A percentile compares a stretch with the other conserved stretches of the same genome.
These are phyloP conservation scores for Trametes elegans DNA, from an alignment of 768 basidiomycete species.

Conservation along the genomic window DNA sequence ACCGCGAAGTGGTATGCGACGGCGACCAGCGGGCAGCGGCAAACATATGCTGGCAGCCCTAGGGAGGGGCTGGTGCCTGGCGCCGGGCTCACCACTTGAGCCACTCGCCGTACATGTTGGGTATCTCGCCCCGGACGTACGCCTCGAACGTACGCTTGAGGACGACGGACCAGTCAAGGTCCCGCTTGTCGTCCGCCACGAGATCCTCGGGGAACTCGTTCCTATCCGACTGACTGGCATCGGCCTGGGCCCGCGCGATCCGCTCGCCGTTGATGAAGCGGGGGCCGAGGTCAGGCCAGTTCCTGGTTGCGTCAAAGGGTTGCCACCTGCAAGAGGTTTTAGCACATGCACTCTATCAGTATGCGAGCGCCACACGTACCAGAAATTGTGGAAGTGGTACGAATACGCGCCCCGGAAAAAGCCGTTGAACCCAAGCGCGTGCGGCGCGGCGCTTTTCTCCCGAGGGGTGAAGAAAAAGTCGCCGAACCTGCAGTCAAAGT, in stretches of 20 bases:
- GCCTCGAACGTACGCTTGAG: conserved; percentile 94
- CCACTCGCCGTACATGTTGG: conserved; percentile 95
- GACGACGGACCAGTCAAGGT: conserved; percentile 90
- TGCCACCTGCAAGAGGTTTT: conserved; percentile 69
- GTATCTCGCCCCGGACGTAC: conserved; percentile 85
- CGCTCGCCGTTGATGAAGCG: conserved; percentile 77
- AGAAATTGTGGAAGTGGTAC: conserved; percentile 95
- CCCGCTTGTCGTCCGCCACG: conserved; percentile 67
- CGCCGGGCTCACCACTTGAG: conserved; percentile 40
- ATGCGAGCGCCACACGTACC: conserved; percentile 45
- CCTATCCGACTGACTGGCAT: conserved; percentile 26
- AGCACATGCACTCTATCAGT: background rate
- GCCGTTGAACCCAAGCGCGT: conserved; percentile 87
- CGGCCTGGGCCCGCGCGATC: conserved; percentile 49
- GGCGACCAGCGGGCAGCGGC: background rate
- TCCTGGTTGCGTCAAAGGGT: conserved; percentile 89
- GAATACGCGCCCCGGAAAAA: conserved; percentile 96
- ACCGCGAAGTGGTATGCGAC: conserved; percentile 6
- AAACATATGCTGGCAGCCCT: background rate
- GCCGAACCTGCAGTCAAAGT: conserved; percentile 55
- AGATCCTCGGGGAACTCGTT: conserved; percentile 39
- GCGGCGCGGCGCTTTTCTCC: conserved; percentile 73
- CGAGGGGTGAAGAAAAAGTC: conserved; percentile 86
- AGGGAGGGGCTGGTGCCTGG: background rate
- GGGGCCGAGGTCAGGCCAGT: conserved; percentile 91